These are phyloP conservation scores for Lactarius evosmus DNA, from an alignment of 768 basidiomycete species.

Conservation along the genomic window DNA sequence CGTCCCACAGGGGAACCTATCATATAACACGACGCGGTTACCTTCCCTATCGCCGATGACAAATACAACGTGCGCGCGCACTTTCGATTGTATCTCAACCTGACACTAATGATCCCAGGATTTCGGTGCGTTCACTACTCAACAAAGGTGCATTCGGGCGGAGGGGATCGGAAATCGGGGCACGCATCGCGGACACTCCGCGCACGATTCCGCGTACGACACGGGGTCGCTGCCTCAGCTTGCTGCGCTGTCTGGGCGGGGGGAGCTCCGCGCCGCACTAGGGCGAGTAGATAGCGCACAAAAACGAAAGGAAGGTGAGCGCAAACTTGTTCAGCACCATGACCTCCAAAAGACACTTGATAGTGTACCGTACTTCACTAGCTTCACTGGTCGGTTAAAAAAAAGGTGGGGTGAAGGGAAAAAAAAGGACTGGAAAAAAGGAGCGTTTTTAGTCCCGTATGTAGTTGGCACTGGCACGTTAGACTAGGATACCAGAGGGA, in stretches of 20 bases:
- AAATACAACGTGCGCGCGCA: constrained; percentile 33
- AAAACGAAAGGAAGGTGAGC: neutral
- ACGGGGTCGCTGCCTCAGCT: constrained; percentile 31
- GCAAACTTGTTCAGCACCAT: neutral
- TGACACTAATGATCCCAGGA: too few species aligned
- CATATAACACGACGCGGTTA: too few species aligned
- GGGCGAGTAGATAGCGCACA: neutral
- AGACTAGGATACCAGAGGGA: too few species aligned
- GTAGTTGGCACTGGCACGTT: too few species aligned
- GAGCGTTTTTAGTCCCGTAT: neutral
- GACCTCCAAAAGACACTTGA: neutral
- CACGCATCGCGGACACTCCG: constrained; percentile 40
- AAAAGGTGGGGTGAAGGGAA: too few species aligned
- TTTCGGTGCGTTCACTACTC: too few species aligned
- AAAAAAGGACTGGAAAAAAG: too few species aligned
- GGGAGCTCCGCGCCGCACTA: constrained; percentile 2
- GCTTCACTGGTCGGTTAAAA: neutral
- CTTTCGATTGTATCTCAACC: constrained; percentile 63
- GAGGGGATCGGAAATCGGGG: neutral
- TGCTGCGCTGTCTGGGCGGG: constrained; percentile 23
- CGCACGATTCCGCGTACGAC: too few species aligned
- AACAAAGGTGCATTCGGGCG: neutral
- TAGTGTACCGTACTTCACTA: too few species aligned
- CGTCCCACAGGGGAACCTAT: constrained; percentile 77
- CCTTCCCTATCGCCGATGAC: constrained; percentile 1